phyloP scores from a whole-genome alignment of 352 stramenopile species.

The Peronospora belbahrii region DNA sequence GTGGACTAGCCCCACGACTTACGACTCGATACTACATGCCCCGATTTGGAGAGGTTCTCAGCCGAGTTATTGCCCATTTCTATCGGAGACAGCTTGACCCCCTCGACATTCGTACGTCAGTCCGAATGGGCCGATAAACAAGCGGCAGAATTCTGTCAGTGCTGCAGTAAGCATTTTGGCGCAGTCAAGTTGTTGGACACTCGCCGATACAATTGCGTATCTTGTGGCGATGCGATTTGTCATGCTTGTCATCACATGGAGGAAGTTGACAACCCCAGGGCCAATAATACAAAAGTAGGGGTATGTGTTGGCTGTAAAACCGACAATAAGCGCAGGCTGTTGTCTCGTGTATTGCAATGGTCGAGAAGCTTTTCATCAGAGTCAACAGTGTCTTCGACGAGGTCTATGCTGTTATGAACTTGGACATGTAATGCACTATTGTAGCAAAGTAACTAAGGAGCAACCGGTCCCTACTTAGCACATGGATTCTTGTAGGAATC shows the following conservation, averaged over 20 bases:
- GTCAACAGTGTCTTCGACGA: conserved; percentile 16
- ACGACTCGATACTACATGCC: conserved; percentile 34
- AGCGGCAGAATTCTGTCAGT: conserved; percentile 26
- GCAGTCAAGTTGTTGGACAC: conserved; percentile 21
- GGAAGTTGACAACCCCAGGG: conserved; percentile 28
- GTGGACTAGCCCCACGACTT: conserved; percentile 24
- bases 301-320: conserved; percentile 30
- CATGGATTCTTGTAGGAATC: too few species aligned
- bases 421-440: neutral
- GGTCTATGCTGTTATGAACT: conserved; percentile 5
- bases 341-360: conserved; percentile 7
- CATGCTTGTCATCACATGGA: conserved; percentile 31
- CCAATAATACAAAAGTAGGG: conserved; percentile 14
- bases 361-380: conserved; percentile 15
- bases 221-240: conserved; percentile 48
- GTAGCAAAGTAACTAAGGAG: neutral
- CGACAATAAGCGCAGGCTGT: neutral
- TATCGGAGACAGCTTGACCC: conserved; percentile 23
- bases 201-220: conserved; percentile 38
- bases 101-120: conserved; percentile 22
- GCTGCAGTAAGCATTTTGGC: conserved; percentile 36
- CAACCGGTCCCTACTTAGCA: too few species aligned
- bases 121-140: conserved; percentile 31
- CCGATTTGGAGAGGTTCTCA: conserved; percentile 29
- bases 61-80: conserved; percentile 29